Base-by-base conservation (phyloP, 371 early-diverging fungal genomes). In the Mucor racemosus region DNA sequence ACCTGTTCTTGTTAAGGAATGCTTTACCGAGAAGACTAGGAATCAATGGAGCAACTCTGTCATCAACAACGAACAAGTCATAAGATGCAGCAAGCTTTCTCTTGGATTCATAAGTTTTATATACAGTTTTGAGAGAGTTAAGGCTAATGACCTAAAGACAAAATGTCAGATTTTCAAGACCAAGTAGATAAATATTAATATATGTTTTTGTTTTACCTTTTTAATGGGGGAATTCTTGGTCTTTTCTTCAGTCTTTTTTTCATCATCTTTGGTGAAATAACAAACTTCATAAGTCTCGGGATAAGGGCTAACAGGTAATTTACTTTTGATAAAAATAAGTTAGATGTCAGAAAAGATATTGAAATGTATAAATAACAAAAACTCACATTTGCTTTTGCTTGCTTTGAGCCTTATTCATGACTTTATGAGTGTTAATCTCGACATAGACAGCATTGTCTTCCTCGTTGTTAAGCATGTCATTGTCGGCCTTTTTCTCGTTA, bases 51-150 rank as follows among this genome's bases (percentile, higher is more conserved):
- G 91, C 54, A 17, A 97, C 78, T 21, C 92, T 86, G 34, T 91
- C 92, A 81, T 97, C 97, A 19, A 91, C 86, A 60, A 96, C 71
- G 73, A 97, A 97, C 60, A 95, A 70, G 55, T 93, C 89, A 69
- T 92, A 95, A 5, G 85, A 78, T 15, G 75, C 69, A 61, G 85
- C 78, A 42, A 97, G 85, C 66, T 84, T 78, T 70, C 97, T 85
- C 76, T 84, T 91, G 19, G 91, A 82, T 78, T 97, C 96, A 67
- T 84, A 93, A 36, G 90, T 71, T 73, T 88, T 87, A 75, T 88
- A 95, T 66, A 91, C 89, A 44, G 81, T 78, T 38, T 82, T 84
- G 48, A 96, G 80, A 75, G 91, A 87, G 38, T 76, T 72, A 39
- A 91, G 62, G 11, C 86, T 88, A 67, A 96, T 84, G 33, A 94